Percentiles rank a stretch among this genome's conserved stretches.
phyloP scores from a whole-genome alignment of 768 basidiomycete genomes.

The Lactarius evosmus region DNA sequence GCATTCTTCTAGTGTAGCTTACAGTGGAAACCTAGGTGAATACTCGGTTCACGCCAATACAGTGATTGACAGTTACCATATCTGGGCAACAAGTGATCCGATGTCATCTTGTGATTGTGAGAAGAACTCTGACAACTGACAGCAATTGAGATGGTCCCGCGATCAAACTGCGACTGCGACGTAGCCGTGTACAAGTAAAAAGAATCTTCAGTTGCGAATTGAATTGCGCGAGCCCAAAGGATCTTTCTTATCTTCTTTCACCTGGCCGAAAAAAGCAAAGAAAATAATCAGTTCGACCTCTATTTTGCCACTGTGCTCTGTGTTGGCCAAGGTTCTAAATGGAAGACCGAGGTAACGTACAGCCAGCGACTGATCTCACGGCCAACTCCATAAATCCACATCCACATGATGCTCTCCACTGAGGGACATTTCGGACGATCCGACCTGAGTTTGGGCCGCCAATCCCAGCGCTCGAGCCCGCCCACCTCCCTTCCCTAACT shows the following conservation, averaged over 20 bases:
- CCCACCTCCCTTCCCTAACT: not conserved
- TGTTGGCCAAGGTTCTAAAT: not conserved
- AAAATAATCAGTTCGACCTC: not conserved
- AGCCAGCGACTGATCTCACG: not conserved
- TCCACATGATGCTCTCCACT: not conserved
- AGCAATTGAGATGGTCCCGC: not conserved
- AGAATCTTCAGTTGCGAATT: not conserved
- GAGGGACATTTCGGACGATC: not conserved
- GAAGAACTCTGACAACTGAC: not conserved
- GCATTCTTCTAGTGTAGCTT: too few relatives aligned
- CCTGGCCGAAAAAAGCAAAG: not conserved
- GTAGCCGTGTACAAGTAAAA: too few relatives aligned
- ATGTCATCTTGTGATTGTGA: too few relatives aligned
- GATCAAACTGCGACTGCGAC: not conserved
- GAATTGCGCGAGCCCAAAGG: not conserved
- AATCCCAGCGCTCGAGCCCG: not conserved
- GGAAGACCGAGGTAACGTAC: not conserved
- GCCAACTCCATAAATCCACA: not conserved
- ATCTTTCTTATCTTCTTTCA: not conserved
- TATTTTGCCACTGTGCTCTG: too few relatives aligned
- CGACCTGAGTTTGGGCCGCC: not conserved
- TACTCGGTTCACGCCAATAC: too few relatives aligned
- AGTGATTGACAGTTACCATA: not conserved
- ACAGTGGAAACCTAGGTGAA: too few relatives aligned
- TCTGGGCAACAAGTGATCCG: not conserved